Percentiles rank a stretch among this genome's conserved stretches.
These are phyloP conservation scores for Allium sativum DNA, from an alignment of 106 monocot species.

Conservation along the genomic window DNA sequence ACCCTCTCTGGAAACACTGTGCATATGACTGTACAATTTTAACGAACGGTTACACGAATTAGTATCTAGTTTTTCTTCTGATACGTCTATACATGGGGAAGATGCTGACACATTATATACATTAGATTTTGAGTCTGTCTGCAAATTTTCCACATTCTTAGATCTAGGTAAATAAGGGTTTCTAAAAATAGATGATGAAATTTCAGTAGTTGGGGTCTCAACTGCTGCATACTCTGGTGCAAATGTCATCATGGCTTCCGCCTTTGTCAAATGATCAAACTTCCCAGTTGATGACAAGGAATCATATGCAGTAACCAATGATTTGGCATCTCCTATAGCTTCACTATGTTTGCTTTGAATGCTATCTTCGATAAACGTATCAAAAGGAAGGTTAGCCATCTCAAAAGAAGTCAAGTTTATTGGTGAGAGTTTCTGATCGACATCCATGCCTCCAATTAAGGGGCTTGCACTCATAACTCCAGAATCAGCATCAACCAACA, in stretches of 20 bases:
- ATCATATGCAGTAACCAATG: constrained; percentile 13
- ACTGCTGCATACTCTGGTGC: constrained; percentile 89
- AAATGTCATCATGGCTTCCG: constrained; percentile 80
- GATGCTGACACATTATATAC: constrained; percentile 52
- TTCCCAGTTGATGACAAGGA: constrained; percentile 31
- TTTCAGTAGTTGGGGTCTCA: constrained; percentile 41
- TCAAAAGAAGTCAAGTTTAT: constrained; percentile 47
- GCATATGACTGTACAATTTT: constrained; percentile 47
- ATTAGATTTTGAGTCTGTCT: constrained; percentile 24
- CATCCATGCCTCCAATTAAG: constrained; percentile 32
- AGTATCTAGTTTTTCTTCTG: constrained; percentile 44
- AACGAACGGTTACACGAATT: constrained; percentile 13
- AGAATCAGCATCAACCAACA: constrained; percentile 41
- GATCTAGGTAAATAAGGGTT: constrained; percentile 68
- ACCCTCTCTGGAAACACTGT: constrained; percentile 25
- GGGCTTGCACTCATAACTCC: constrained; percentile 46
- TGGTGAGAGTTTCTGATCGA: constrained; percentile 53
- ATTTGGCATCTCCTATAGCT: constrained; percentile 20
- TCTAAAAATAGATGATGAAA: constrained; percentile 43
- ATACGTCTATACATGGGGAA: constrained; percentile 21
- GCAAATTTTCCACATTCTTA: constrained; percentile 51
- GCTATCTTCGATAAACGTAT: constrained; percentile 24
- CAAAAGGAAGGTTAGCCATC: constrained; percentile 22
- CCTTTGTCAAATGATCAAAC: constrained; percentile 59
- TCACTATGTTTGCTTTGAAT: constrained; percentile 15